phyloP scores from a whole-genome alignment of 441 rosid genomes.

The Francoa sonchifolia region DNA sequence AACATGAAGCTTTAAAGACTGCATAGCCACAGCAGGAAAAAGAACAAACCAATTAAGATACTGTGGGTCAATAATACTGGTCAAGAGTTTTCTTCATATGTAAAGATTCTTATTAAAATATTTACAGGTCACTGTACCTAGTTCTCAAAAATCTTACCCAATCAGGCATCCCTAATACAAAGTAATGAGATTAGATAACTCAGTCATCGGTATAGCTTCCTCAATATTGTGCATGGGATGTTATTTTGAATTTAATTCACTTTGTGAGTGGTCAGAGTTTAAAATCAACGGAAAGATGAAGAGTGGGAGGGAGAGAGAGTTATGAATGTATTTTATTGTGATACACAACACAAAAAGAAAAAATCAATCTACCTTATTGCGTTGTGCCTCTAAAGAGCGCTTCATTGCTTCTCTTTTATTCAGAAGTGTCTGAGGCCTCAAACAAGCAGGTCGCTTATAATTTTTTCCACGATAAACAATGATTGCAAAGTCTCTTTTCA shows the following conservation, averaged over 20 bases:
- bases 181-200: too few species aligned
- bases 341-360: too few species aligned
- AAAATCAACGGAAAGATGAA: too few species aligned
- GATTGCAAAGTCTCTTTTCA: slow-evolving; percentile 75
- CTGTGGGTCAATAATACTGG: background rate
- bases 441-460: slow-evolving; percentile 60
- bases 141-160: background rate
- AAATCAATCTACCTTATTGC: slow-evolving; percentile 51
- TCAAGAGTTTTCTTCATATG: too few species aligned
- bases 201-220: too few species aligned
- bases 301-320: too few species aligned
- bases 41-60: slow-evolving; percentile 5
- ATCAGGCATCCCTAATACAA: too few species aligned
- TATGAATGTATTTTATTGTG: too few species aligned
- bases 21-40: slow-evolving; percentile 18
- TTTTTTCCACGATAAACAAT: slow-evolving; percentile 91
- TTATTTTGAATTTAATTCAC: too few species aligned
- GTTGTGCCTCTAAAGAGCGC: slow-evolving; percentile 78
- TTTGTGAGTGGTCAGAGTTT: too few species aligned
- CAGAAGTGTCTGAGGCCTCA: slow-evolving; percentile 78
- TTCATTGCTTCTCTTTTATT: slow-evolving; percentile 73
- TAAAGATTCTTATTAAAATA: too few species aligned
- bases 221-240: too few species aligned
- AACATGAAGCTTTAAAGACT: slow-evolving; percentile 91
- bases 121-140: background rate